Base-by-base conservation (phyloP, 805 yeast species). In the Cyberlindnera galapagoensis region DNA sequence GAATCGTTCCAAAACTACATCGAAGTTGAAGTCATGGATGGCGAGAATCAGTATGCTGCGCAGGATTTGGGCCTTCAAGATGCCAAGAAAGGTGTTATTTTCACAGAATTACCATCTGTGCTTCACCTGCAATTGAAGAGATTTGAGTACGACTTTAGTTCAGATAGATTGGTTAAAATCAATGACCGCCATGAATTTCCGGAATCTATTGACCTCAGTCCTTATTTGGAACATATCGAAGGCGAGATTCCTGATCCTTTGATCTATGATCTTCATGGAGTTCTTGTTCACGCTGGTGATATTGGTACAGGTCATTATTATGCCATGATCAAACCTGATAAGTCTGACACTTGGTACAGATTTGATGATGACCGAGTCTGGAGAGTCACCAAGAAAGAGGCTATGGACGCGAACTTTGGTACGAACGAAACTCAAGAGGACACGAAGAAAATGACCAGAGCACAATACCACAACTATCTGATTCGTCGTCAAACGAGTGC, bases 291-390 rank as follows among this genome's bases (percentile, higher is more conserved):
- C 56, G 80, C 87, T 25, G 99, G 99, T 38, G 95, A 90, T 51
- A 80, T 92, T 30, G 83, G 95, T 9, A 83, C 88, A 27, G 99
- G 99, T 14, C 99, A 92, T 54, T 92, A 92, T 57, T 92, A 92
- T 52, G 92, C 98, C 0, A 71, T 92, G 76, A 77, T 92, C 32
- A 87, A 79, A 55, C 97, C 97, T 2, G 69, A 69, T 17, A 62
- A 69, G 3, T 65, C 71, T 14, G 79, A 75, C 32, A 60, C 70
- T 24, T 92, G 98, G 98, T 80, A 72, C 54, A 69, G 90, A 51
- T 92, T 90, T 63, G 99, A 92, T 56, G 99, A 92, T 57, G 98
- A 92, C 51, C 74, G 79, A 39, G 99, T 92, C 19, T 83, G 94
- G 71, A 74, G 76, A 46, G 97, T 83, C 1, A 83, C 95, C 0